phyloP scores from a whole-genome alignment of 225 moss, liverwort and hornwort species.

The Asterella californica region DNA sequence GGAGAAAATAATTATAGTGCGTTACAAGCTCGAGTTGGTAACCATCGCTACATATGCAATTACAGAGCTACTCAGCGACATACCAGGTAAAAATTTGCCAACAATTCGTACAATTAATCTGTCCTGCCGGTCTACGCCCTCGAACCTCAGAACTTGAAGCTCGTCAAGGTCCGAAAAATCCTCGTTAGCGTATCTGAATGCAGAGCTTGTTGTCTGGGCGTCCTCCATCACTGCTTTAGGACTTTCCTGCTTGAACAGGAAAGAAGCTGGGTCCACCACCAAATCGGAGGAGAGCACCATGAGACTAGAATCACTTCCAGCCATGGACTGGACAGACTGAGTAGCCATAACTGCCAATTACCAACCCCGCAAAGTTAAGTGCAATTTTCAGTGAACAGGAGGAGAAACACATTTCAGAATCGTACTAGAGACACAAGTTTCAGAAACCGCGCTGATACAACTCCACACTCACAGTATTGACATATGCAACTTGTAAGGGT shows the following conservation, averaged over 20 bases:
- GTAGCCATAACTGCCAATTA: neutral
- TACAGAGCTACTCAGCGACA: neutral
- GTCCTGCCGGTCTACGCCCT: constrained; percentile 42
- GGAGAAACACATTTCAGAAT: neutral
- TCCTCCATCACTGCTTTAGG: constrained; percentile 11
- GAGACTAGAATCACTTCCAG: constrained; percentile 24
- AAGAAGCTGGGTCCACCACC: constrained; percentile 40
- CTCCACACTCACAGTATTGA: too few relatives aligned
- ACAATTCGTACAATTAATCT: constrained; percentile 55
- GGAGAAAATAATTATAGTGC: too few relatives aligned
- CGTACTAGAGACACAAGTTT: too few relatives aligned
- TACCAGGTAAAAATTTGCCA: constrained; percentile 60
- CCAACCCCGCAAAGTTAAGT: neutral
- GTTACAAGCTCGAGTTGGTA: too few relatives aligned
- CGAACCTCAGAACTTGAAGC: constrained; percentile 47
- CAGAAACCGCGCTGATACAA: too few relatives aligned
- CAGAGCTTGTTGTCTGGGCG: constrained; percentile 4
- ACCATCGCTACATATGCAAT: too few relatives aligned
- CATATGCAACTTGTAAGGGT: too few relatives aligned
- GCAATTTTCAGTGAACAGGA: neutral
- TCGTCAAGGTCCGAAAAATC: constrained; percentile 56
- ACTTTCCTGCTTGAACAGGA: constrained; percentile 20
- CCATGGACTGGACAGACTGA: constrained; percentile 7
- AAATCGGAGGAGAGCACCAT: constrained; percentile 53
- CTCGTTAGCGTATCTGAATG: constrained; percentile 17